Base-by-base conservation (phyloP, 1,139 yeast genomes). In the Pneumocystis wakefieldiae region DNA sequence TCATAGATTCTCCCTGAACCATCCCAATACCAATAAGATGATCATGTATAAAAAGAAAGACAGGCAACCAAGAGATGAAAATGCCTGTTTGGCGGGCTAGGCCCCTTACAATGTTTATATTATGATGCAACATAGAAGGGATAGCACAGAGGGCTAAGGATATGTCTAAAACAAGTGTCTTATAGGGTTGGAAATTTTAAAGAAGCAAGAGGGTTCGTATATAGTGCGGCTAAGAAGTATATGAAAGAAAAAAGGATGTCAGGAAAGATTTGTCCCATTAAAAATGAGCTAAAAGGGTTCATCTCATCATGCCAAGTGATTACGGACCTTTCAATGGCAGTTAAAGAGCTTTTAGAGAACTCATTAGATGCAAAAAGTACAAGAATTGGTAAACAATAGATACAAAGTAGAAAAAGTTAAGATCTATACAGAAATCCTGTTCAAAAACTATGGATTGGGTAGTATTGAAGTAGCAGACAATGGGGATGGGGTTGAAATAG, bases 241-340 rank as follows among this genome's bases (percentile, higher is more conserved):
- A 5, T 7, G 12, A 5, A 39, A 8, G n/a, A 5, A 7, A 10
- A 17, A 12, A 17, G 10, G 10, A 41, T 41, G 55, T 4, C 12
- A 24, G 15, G 5, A 12, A 7, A 15, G 15, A 24, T 48, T 48
- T 1, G 12, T 1, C 1, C 14, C 2, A 28, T 48, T 24, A 24
- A 15, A 48, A 14, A 48, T 7, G 32, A 48, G 14, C 5, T 24
- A 24, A 19, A 29, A 10, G 15, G 32, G 2, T 48, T 15, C 66
- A 82, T 92, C 64, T 89, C 97, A 0, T 88, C 97, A 0, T 97
- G 97, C 0, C 97, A 92, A 73, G 97, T 92, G 24, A 87, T 92
- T 32, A 81, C 85, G 7, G 96, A 88, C 69, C 74, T 92, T 53
- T 77, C 82, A 0, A 82, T 91, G 0, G 86, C 88, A 0, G 83